Evolutionary conservation across 1,139 yeast species (phyloP), one percentile per base, ranked within the genome.

Genomic region (Blastobotrys malaysiensis): DNA sequence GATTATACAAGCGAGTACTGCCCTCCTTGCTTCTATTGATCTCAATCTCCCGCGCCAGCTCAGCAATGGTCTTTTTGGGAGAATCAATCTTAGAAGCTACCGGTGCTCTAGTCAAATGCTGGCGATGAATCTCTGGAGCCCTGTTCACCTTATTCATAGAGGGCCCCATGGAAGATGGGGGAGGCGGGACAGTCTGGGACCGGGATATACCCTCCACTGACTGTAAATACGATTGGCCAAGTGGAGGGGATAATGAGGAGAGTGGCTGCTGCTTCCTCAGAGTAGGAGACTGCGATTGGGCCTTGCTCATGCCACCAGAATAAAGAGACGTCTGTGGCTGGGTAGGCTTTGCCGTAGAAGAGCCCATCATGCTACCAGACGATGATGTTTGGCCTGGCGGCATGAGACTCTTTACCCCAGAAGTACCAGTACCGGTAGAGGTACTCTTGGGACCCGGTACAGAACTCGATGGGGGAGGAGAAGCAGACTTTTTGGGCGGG

Each of bases 11-110:
- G 9, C 51, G 43, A 27, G 45, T 44, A n/a, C 39, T 11, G 18
- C 44, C 43, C 21, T 45, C 49, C 11, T 36, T 36, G 21, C 24
- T 18, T 9, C 44, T 43, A 39, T 65, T 64, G 51, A 80, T 66
- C 55, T 77, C 75, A 51, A 78, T 78, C 64, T 79, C 82, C 61
- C 82, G 76, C 7, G 83, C 84, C 56, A 79, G 66, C 59, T 79
- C 83, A 0, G 83, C 83, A 52, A 79, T 79, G 0, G 82, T 76
- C 62, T 79, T 79, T 55, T 72, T 18, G 11, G 44, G 31, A 9
- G 46, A 21, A 47, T 49, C 22, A 22, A 50, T 14, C 45, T n/a
- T 39, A 11, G 48, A 20, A 2, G 45, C 45, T 2, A 31, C 20
- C 11, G 49, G 43, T 7, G 43, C 18, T 13, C 39, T 19, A 16